phyloP scores from a whole-genome alignment of 1,284 basidiomycete genomes.

The Puccinia horiana region DNA sequence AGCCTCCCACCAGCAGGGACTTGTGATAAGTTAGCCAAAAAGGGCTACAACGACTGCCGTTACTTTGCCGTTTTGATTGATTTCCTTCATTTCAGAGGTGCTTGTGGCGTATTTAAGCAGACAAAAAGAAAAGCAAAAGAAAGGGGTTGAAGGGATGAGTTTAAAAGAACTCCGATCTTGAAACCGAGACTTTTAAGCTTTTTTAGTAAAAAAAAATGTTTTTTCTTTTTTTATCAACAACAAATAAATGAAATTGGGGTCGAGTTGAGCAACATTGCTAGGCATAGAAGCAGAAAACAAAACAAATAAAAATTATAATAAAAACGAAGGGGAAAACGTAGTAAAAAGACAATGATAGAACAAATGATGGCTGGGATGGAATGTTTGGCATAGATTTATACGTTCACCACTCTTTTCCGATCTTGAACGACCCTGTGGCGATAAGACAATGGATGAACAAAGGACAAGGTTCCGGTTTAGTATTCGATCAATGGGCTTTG shows the following conservation, averaged over 20 bases:
- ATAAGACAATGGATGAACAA: neutral
- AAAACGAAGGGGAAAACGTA: neutral
- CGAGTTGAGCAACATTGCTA: constrained; percentile 3
- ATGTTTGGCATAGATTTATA: neutral
- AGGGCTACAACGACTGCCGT: too few species aligned
- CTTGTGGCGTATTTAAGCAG: too few species aligned
- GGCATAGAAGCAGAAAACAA: neutral
- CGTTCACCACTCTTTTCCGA: constrained; percentile 52
- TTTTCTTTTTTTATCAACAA: neutral
- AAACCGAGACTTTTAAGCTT: too few species aligned
- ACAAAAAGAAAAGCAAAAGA: too few species aligned
- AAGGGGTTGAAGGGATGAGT: too few species aligned
- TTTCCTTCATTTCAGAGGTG: too few species aligned
- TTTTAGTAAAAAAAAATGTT: neutral
- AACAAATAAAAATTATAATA: neutral
- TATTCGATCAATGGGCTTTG: neutral
- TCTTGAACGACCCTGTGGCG: constrained; percentile 52
- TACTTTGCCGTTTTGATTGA: too few species aligned
- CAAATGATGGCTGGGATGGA: neutral
- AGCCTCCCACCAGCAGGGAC: too few species aligned
- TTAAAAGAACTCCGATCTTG: too few species aligned
- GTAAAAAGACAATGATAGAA: neutral
- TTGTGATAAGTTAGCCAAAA: too few species aligned
- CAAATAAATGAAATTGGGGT: neutral
- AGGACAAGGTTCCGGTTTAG: neutral